Conservation (phyloP, 306 rosid genomes). For the Glycine soja region DNA sequence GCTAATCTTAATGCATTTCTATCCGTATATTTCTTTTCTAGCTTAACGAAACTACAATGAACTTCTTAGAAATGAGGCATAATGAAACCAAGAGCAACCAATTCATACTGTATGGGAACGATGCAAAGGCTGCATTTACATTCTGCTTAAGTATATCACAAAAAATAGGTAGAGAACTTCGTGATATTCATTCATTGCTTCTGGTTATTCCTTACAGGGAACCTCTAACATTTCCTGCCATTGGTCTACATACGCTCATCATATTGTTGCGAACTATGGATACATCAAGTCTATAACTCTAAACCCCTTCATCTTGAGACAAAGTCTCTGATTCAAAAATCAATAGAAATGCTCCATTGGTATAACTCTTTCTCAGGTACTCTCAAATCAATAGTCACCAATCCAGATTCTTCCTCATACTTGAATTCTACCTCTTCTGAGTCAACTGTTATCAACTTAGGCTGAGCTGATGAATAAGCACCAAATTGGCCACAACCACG, state of each 20-base stretch:
- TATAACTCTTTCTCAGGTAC: slow-evolving; percentile 68
- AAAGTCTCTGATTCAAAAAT: slow-evolving; percentile 18
- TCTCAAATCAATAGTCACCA: slow-evolving; percentile 62
- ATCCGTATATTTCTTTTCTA: slow-evolving; percentile 21
- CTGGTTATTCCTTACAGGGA: background rate
- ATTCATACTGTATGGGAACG: background rate
- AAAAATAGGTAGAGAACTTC: background rate
- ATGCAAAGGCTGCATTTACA: background rate
- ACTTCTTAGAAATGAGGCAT: background rate
- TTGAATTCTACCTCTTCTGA: slow-evolving; percentile 60
- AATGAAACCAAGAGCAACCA: background rate
- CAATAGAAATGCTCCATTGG: slow-evolving; percentile 66
- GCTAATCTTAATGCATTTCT: slow-evolving; percentile 30
- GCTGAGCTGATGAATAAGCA: slow-evolving; percentile 71
- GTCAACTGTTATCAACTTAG: slow-evolving; percentile 61
- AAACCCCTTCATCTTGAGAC: slow-evolving; percentile 1
- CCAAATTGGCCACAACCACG: slow-evolving; percentile 75
- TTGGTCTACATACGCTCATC: background rate
- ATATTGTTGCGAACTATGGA: slow-evolving; percentile 6
- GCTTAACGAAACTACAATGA: background rate
- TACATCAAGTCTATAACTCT: background rate
- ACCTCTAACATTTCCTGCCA: slow-evolving; percentile 1
- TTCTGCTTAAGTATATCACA: background rate
- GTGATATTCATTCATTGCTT: slow-evolving; percentile 32
- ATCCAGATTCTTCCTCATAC: slow-evolving; percentile 67